Evolutionary conservation across 495 filamentous ascomycete species (phyloP).

Genomic region (Daldinia bambusicola): DNA sequence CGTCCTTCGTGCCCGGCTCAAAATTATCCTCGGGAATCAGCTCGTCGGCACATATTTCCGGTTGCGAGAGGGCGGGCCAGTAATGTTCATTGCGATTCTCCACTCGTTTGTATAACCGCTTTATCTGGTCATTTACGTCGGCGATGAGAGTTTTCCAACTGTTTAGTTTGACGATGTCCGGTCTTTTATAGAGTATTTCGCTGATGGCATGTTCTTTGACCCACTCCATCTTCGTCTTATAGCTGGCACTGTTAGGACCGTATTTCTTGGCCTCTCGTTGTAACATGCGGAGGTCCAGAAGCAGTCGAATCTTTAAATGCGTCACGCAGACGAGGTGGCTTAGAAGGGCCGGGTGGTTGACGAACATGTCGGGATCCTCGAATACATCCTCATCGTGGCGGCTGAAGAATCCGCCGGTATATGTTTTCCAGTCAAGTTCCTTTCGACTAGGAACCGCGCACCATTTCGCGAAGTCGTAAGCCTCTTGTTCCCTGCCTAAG

Average conservation of each 20-base stretch:
- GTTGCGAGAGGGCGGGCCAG: constrained; percentile 13
- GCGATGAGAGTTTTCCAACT: constrained; percentile 12
- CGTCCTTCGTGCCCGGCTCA: neutral
- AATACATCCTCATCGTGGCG: constrained; percentile 21
- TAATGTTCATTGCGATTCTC: constrained; percentile 14
- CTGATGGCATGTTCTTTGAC: constrained; percentile 12
- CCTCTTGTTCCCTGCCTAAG: constrained; percentile 61
- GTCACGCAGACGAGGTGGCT: constrained; percentile 2
- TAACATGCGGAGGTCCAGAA: constrained; percentile 19
- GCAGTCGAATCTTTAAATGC: constrained; percentile 20
- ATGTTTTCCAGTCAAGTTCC: neutral
- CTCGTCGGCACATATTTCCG: neutral
- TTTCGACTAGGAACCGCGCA: constrained; percentile 13
- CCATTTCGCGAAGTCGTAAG: constrained; percentile 66
- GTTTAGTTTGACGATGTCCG: constrained; percentile 28
- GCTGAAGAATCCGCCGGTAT: neutral
- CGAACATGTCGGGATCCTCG: neutral
- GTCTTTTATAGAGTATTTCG: constrained; percentile 27
- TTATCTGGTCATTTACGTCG: neutral
- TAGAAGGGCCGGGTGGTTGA: neutral
- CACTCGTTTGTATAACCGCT: neutral
- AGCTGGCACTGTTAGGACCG: constrained; percentile 8
- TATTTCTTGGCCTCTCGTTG: constrained; percentile 15
- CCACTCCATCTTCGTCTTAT: constrained; percentile 33
- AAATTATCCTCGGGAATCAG: neutral